Evolutionary conservation across 1,284 basidiomycete genomes (phyloP).

Genomic region (Moesziomyces globuligerus): DNA sequence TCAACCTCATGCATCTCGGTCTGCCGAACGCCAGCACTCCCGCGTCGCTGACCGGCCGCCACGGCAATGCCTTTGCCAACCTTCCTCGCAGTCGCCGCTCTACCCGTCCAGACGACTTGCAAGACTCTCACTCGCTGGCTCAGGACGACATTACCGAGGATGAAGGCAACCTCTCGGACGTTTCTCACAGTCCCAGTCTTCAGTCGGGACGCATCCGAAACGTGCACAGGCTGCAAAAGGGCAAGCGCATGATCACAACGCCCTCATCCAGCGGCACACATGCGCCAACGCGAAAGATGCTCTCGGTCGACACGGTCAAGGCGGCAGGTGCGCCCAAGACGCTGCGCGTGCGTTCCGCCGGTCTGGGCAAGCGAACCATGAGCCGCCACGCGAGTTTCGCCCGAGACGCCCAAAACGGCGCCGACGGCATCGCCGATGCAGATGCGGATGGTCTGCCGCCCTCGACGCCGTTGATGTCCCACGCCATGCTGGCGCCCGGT

Average conservation of each 20-base stretch:
- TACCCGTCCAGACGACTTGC: constrained; percentile 9
- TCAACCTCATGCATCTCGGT: constrained; percentile 38
- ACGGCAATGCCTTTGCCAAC: constrained; percentile 21
- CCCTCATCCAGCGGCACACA: constrained; percentile 12
- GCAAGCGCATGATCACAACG: constrained; percentile 32
- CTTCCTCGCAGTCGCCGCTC: constrained; percentile 30
- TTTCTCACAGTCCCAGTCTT: constrained; percentile 37
- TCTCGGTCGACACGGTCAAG: constrained; percentile 40
- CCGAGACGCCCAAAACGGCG: constrained; percentile 11
- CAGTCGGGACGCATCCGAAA: constrained; percentile 40
- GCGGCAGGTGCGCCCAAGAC: constrained; percentile 33
- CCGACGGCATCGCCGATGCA: constrained; percentile 1
- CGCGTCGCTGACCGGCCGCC: constrained; percentile 15
- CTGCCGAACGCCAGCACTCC: constrained; percentile 37
- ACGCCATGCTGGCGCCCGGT: constrained; percentile 6
- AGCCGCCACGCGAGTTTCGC: constrained; percentile 39
- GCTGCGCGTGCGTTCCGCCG: constrained; percentile 40
- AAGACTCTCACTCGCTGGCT: constrained; percentile 7
- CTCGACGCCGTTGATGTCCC: constrained; percentile 30
- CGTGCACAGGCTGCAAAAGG: constrained; percentile 35
- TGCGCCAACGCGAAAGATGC: constrained; percentile 37
- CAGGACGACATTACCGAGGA: constrained; percentile 29
- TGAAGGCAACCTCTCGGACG: constrained; percentile 35
- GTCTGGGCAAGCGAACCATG: constrained; percentile 40
- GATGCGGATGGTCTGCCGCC: constrained; percentile 18